Base-by-base conservation (phyloP, 2,329 filamentous ascomycete species). In the Apiospora pterosperma region DNA sequence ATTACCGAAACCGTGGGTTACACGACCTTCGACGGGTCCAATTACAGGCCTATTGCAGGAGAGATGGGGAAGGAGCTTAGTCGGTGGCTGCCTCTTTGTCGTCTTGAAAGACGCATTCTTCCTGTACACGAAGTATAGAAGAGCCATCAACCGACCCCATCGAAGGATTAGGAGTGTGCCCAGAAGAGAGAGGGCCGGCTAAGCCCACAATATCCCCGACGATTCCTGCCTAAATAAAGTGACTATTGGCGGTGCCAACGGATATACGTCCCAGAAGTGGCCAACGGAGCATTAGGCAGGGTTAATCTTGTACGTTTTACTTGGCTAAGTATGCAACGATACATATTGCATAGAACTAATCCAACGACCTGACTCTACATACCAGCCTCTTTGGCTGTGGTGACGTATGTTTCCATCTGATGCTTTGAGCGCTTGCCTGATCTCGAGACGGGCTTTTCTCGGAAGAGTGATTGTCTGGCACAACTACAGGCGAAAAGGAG, bases 11-110 rank as follows among this genome's bases (percentile, higher is more conserved):
- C 79, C 86, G 4, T 93, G 91, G 88, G 88, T 90, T 11, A 79
- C 80, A 0, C 77, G 78, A 10, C 76, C 81, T 1, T 28, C 69
- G 6, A 28, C 36, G 4, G 67, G 73, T 11, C 65, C 71, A 10
- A 67, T 68, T 48, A 86, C 86, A 0, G 90, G 91, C 0, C 81
- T 98, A 31, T 76, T 99, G 36, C 92, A 96, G 73, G 87, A 91
- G 70, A 88, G 90, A 65, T 98, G 96, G 93, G 96, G 93, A 1
- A 85, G 96, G 64, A 97, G 92, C 72, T 82, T 99, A 3, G 85
- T 96, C 1, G 96, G 96, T 1, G 96, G 96, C 0, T 96, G 92
- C 74, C 79, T 97, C 23, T 97, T 95, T 72, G 89, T 98, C 19
- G 89, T 97, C 11, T 77, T 97, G 62, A 96, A 95, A 76, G 88